A percentile compares a stretch with the other conserved stretches of the same genome.
Conservation (phyloP, 2,329 filamentous ascomycete genomes). For the Trichoderma aggressivum region DNA sequence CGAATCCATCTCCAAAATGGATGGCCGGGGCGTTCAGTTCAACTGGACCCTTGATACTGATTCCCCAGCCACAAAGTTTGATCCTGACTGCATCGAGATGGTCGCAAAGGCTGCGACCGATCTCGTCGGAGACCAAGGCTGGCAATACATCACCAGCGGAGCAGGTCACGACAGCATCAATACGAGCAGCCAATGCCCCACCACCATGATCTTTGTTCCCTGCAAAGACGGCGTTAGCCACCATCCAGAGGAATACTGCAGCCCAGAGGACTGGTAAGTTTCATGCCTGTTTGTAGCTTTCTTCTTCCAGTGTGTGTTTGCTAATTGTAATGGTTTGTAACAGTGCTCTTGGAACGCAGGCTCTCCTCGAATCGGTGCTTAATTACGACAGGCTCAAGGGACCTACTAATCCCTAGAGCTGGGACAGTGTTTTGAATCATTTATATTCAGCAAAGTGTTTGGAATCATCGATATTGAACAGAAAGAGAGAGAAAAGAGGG, state of each 20-base stretch:
- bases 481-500: background rate
- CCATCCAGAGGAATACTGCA: conserved; percentile 35
- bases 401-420: accelerated
- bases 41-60: conserved; percentile 62
- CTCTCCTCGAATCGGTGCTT: conserved; percentile 27
- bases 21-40: conserved; percentile 41
- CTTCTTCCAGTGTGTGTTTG: no score
- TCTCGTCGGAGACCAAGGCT: conserved; percentile 46
- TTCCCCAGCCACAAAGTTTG: conserved; percentile 59
- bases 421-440: background rate
- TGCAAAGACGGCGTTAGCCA: conserved; percentile 38
- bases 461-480: background rate
- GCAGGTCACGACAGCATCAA: conserved; percentile 40
- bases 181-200: conserved; percentile 33
- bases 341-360: conserved; percentile 29
- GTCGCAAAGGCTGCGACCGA: conserved; percentile 56
- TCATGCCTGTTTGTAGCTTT: background rate
- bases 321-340: background rate
- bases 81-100: conserved; percentile 62
- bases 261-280: conserved; percentile 34
- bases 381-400: conserved; percentile 23
- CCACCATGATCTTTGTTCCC: conserved; percentile 40
- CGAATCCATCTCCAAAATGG: conserved; percentile 24
- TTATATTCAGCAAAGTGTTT: background rate
- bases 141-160: conserved; percentile 35